phyloP scores from a whole-genome alignment of 140 eudicot genomes.

The Ambrosia hybrid region DNA sequence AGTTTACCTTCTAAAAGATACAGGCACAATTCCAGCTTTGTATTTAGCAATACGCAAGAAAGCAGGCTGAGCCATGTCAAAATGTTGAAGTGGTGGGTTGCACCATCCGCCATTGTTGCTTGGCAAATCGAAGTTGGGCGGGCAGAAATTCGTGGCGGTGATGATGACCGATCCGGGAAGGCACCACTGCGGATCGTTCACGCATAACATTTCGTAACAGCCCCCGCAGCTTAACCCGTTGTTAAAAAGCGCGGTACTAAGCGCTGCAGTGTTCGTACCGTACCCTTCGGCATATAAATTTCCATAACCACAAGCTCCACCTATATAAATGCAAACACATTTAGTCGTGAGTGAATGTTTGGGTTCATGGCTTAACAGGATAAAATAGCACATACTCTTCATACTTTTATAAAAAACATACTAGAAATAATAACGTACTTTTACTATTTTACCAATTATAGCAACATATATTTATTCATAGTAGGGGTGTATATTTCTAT shows the following conservation, averaged over 20 bases:
- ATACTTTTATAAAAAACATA: too few relatives aligned
- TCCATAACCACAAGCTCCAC: conserved; percentile 21
- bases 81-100: conserved; percentile 20
- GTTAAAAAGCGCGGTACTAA: conserved; percentile 20
- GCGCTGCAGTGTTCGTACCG: conserved; percentile 14
- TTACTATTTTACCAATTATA: too few relatives aligned
- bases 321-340: conserved; percentile 4
- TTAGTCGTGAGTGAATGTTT: too few relatives aligned
- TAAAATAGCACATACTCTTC: too few relatives aligned
- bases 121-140: conserved; percentile 15
- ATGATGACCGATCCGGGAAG: conserved; percentile 15
- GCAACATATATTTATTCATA: too few relatives aligned
- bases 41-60: conserved; percentile 15
- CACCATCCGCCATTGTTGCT: conserved; percentile 15
- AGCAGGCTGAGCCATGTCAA: conserved; percentile 23
- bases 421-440: too few relatives aligned
- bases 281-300: conserved; percentile 9
- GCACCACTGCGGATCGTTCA: conserved; percentile 10
- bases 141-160: conserved; percentile 15
- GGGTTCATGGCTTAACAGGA: too few relatives aligned
- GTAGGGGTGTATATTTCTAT: too few relatives aligned
- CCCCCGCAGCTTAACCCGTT: conserved; percentile 15
- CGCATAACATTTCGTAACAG: conserved; percentile 9
- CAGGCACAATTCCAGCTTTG: conserved; percentile 21
- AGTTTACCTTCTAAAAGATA: conserved; percentile 14